Percentiles rank a stretch among this genome's conserved stretches.
Evolutionary conservation across 2,329 filamentous ascomycete genomes (phyloP).

Genomic region (Pseudogymnoascus destructans): DNA sequence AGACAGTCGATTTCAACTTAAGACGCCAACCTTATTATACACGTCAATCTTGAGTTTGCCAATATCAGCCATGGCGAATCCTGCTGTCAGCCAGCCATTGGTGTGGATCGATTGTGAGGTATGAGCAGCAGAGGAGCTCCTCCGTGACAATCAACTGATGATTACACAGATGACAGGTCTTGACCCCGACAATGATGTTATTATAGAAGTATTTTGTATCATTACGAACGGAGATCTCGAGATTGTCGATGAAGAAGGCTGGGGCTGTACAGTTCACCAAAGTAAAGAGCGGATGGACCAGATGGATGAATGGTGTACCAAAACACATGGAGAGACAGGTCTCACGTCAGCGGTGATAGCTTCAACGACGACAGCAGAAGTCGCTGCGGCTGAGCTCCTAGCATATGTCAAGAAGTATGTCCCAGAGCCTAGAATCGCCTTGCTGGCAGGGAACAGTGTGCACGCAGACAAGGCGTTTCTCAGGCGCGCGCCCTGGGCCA

Average conservation of each 20-base stretch:
- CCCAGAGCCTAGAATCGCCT: conserved; percentile 49
- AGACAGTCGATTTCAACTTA: neutral
- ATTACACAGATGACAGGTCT: conserved; percentile 76
- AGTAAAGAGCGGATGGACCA: conserved; percentile 52
- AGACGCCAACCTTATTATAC: neutral
- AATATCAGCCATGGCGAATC: neutral
- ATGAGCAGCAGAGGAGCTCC: conserved; percentile 4
- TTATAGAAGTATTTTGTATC: conserved; percentile 86
- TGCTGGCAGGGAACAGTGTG: conserved; percentile 86
- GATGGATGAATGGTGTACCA: conserved; percentile 85
- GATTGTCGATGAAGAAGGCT: conserved; percentile 62
- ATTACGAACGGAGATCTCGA: conserved; percentile 72
- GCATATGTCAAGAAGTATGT: conserved; percentile 64
- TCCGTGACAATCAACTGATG: neutral
- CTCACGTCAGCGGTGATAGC: conserved; percentile 63
- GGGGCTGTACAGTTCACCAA: conserved; percentile 68
- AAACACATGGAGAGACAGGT: conserved; percentile 68
- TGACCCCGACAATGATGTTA: conserved; percentile 63
- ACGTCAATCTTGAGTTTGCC: neutral
- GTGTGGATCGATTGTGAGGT: conserved; percentile 27
- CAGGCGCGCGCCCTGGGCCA: conserved; percentile 56
- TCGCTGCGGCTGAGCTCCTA: conserved; percentile 61
- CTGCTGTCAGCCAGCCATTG: conserved; percentile 15
- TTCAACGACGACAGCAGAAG: conserved; percentile 57
- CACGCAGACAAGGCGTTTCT: conserved; percentile 83